A percentile compares a stretch with the other conserved stretches of the same genome.
Conservation (phyloP, 2,329 filamentous ascomycete genomes). For the Capronia epimyces region DNA sequence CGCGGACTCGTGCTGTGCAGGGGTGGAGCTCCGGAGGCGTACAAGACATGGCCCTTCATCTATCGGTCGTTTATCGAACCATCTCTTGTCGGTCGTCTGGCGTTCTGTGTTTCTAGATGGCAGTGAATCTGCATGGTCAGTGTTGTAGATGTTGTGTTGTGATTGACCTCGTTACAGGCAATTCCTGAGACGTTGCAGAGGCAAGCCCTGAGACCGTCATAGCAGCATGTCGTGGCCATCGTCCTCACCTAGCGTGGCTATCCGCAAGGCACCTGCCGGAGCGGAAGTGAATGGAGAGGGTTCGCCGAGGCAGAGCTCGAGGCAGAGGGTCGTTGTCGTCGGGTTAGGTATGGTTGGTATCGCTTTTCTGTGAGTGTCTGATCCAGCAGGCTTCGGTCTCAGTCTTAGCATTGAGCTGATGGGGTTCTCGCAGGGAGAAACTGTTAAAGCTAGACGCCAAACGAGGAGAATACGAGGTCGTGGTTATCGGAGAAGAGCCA, state of each 20-base stretch:
- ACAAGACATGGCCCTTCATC: neutral
- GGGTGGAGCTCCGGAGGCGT: constrained; percentile 3
- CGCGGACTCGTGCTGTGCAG: constrained; percentile 13
- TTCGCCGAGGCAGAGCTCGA: constrained; percentile 29
- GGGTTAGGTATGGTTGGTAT: constrained; percentile 90
- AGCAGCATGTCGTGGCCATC: constrained; percentile 15
- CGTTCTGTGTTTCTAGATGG: neutral
- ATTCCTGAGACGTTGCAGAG: neutral
- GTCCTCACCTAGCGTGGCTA: constrained; percentile 30
- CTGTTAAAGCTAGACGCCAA: constrained; percentile 76
- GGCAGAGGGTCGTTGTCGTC: constrained; percentile 72
- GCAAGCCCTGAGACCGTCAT: neutral
- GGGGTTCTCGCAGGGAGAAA: constrained; percentile 62
- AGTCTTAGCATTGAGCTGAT: neutral
- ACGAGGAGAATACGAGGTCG: constrained; percentile 68
- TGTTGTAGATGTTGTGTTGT: neutral
- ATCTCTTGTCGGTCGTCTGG: neutral
- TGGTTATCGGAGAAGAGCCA: constrained; percentile 81
- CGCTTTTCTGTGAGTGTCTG: constrained; percentile 73
- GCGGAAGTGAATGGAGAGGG: constrained; percentile 21
- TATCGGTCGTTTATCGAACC: neutral
- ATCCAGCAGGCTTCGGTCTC: neutral
- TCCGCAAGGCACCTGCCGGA: constrained; percentile 26
- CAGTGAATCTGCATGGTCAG: neutral
- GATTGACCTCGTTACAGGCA: neutral